Percentiles rank a stretch among this genome's conserved stretches.
Evolutionary conservation across 257 asterid species (phyloP).

Genomic region (Gentiana straminea): DNA sequence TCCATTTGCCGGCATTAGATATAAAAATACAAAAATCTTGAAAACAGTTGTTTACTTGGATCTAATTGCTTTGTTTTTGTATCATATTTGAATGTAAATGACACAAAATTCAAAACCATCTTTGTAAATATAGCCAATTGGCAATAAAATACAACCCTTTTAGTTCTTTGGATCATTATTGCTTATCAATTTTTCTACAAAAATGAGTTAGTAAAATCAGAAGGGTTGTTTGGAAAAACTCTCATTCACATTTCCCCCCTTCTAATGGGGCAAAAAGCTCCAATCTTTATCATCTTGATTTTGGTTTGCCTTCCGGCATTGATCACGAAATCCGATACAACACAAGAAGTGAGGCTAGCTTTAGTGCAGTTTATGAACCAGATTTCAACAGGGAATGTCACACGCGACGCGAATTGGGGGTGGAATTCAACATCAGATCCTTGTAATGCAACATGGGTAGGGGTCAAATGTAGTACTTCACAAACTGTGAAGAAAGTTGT

Average conservation of each 20-base stretch:
- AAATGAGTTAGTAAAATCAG: not conserved
- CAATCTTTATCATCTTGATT: not conserved
- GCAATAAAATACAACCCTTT: too few species aligned
- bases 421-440: slow-evolving; percentile 70
- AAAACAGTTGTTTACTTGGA: not conserved
- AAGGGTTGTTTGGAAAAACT: not conserved
- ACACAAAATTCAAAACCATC: too few species aligned
- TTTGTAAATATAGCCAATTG: too few species aligned
- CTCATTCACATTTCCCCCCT: not conserved
- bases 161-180: too few species aligned
- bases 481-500: slow-evolving; percentile 35
- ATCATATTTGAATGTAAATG: too few species aligned
- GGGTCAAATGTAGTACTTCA: slow-evolving; percentile 31
- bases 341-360: slow-evolving; percentile 24
- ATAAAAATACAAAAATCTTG: not conserved
- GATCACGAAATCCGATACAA: slow-evolving; percentile 32
- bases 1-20: slow-evolving; percentile 14
- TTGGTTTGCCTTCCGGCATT: slow-evolving; percentile 12
- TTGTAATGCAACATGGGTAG: slow-evolving; percentile 43
- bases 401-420: slow-evolving; percentile 31
- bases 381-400: slow-evolving; percentile 24
- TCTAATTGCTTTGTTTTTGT: not conserved
- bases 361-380: slow-evolving; percentile 43
- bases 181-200: not conserved
- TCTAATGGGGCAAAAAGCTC: slow-evolving; percentile 1